Evolutionary conservation across 148 eudicot species (phyloP), one percentile per base, ranked within the genome.

Genomic region (Limonium bicolor): DNA sequence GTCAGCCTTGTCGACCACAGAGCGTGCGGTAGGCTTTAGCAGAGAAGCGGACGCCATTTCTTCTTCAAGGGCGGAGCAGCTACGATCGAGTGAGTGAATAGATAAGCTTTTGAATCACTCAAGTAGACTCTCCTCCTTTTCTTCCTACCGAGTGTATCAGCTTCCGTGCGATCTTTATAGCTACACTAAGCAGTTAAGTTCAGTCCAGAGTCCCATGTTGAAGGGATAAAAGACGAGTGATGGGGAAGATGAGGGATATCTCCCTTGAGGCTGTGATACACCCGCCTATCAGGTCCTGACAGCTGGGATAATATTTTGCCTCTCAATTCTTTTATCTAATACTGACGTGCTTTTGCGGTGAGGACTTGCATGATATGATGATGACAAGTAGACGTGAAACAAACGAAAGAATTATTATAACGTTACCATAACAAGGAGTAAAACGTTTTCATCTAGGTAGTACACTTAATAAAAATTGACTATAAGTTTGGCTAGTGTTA

Each of bases 11-110:
- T 76, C 74, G 3, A 51, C 51, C 70, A 69, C 41, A 61, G 66
- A 2, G 48, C 64, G 31, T 14, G 87, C 63, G 18, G 81, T 60
- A 10, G 45, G 45, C 68, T 76, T 76, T 52, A 79, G 80, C 43
- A 83, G 74, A 53, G 80, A 70, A 54, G 84, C 78, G 20, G 80
- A 66, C 29, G 92, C 92, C 95, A 77, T 77, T 66, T 51, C 53
- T 35, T 5, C 21, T 32, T 28, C 40, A 45, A 15, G 18, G 12
- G n/a, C n/a, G n/a, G n/a, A n/a, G n/a, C n/a, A n/a, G n/a, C n/a
- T n/a, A n/a, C n/a, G n/a, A n/a, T n/a, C n/a, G n/a, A n/a, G n/a
- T n/a, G n/a, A n/a, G n/a, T n/a, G n/a, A n/a, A n/a, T n/a, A n/a
- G n/a, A n/a, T n/a, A n/a, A n/a, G n/a, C n/a, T n/a, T n/a, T n/a